A percentile compares a stretch with the other conserved stretches of the same genome.
Evolutionary conservation across 2,329 filamentous ascomycete species (phyloP).

Genomic region (Beauveria rudraprayagi): DNA sequence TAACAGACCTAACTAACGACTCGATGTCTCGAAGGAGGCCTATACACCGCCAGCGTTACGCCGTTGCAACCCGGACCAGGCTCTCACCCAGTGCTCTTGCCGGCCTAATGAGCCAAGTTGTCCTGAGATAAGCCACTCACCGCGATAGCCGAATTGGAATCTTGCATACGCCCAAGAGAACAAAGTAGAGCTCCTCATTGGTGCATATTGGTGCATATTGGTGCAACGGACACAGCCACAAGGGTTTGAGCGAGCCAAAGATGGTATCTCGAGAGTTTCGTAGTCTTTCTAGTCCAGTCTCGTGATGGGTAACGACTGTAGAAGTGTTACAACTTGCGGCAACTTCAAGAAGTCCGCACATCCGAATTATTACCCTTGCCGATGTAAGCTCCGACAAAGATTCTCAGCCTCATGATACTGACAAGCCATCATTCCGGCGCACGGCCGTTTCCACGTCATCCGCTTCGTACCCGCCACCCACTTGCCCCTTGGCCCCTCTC

Average conservation of each 20-base stretch:
- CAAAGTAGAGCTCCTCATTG: neutral
- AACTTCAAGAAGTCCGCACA: neutral
- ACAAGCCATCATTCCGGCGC: constrained; percentile 2
- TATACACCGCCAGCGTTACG: neutral
- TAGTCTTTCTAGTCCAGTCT: no score
- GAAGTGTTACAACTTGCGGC: neutral
- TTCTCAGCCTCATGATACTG: neutral
- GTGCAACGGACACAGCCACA: neutral
- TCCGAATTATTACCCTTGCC: neutral
- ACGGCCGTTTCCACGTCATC: constrained; percentile 1
- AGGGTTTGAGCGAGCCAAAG: neutral
- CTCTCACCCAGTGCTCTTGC: no score
- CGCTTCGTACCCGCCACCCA: neutral
- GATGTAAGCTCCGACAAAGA: neutral
- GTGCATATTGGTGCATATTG: neutral
- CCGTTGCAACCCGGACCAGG: neutral
- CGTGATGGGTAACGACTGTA: neutral
- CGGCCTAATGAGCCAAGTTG: no score
- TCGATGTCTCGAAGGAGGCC: neutral
- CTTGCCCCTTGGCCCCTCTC: neutral
- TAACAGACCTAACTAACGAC: neutral
- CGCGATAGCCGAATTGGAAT: neutral
- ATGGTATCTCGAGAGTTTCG: neutral
- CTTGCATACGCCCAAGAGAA: neutral
- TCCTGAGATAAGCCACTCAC: no score